A percentile compares a stretch with the other conserved stretches of the same genome.
phyloP scores from a whole-genome alignment of 139 green algal species.

The Chlamydomonas urium region DNA sequence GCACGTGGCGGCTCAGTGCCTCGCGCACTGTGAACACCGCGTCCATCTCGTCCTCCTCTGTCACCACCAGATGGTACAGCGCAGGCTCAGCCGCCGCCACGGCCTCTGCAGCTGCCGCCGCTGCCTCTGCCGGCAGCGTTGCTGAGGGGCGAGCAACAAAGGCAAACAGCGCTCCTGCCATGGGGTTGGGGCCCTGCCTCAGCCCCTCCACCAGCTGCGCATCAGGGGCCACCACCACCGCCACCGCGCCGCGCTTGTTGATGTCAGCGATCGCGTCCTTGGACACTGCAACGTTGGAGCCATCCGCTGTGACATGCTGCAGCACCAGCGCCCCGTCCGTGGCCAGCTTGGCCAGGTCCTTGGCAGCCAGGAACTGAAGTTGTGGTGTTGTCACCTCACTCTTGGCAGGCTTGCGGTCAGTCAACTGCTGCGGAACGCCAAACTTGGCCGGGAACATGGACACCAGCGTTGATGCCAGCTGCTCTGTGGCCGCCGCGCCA shows the following conservation, averaged over 20 bases:
- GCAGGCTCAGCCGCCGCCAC: not conserved
- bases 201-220: too few relatives aligned
- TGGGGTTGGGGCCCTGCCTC: not conserved
- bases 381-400: slow-evolving; percentile 20
- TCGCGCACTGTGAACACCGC: slow-evolving; percentile 20
- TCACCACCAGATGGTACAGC: slow-evolving; percentile 30
- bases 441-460: slow-evolving; percentile 41
- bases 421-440: slow-evolving; percentile 30
- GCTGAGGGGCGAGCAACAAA: slow-evolving; percentile 19
- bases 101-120: not conserved
- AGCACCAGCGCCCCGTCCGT: slow-evolving; percentile 21
- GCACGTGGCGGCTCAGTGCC: slow-evolving; percentile 38
- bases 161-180: slow-evolving; percentile 29
- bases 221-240: not conserved
- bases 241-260: slow-evolving; percentile 15
- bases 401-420: slow-evolving; percentile 49
- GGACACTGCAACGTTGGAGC: slow-evolving; percentile 19
- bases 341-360: slow-evolving; percentile 35
- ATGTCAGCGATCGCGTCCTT: slow-evolving; percentile 21
- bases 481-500: not conserved
- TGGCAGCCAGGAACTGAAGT: slow-evolving; percentile 28
- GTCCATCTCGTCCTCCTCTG: slow-evolving; percentile 20
- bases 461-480: slow-evolving; percentile 17
- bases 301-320: not conserved
- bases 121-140: not conserved